Evolutionary conservation across 106 monocot genomes (phyloP).

Genomic region (Allium sativum): DNA sequence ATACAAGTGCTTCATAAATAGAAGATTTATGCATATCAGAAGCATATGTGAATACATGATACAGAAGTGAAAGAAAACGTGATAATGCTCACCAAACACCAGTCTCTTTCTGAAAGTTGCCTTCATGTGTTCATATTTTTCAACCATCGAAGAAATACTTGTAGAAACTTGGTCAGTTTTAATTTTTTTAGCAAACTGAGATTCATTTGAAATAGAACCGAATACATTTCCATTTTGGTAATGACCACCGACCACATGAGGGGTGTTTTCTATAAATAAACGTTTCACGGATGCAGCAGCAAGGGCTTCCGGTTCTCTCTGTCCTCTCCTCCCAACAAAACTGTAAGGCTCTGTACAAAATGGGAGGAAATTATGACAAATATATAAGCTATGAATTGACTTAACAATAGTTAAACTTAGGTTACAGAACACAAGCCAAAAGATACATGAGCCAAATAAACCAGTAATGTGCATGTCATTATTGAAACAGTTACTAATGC

Average conservation of each 20-base stretch:
- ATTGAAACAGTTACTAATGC: no score
- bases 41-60: no score
- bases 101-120: slow-evolving; percentile 67
- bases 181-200: slow-evolving; percentile 16
- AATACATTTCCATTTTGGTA: slow-evolving; percentile 30
- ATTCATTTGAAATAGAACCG: slow-evolving; percentile 16
- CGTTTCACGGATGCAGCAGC: slow-evolving; percentile 73
- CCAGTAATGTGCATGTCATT: no score
- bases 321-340: slow-evolving; percentile 66
- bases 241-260: slow-evolving; percentile 65
- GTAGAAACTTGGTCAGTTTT: slow-evolving; percentile 17
- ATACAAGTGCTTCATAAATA: no score
- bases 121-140: slow-evolving; percentile 81
- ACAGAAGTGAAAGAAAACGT: background rate
- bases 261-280: slow-evolving; percentile 75
- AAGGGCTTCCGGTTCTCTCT: slow-evolving; percentile 75
- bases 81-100: slow-evolving; percentile 71
- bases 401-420: no score
- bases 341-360: slow-evolving; percentile 69
- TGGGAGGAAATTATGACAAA: slow-evolving; percentile 7
- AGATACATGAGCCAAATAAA: no score
- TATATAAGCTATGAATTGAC: background rate
- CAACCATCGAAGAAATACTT: slow-evolving; percentile 36
- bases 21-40: no score
- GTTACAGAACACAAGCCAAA: no score